Conservation (phyloP, 805 yeast genomes). For the Cyberlindnera xylosilytica region DNA sequence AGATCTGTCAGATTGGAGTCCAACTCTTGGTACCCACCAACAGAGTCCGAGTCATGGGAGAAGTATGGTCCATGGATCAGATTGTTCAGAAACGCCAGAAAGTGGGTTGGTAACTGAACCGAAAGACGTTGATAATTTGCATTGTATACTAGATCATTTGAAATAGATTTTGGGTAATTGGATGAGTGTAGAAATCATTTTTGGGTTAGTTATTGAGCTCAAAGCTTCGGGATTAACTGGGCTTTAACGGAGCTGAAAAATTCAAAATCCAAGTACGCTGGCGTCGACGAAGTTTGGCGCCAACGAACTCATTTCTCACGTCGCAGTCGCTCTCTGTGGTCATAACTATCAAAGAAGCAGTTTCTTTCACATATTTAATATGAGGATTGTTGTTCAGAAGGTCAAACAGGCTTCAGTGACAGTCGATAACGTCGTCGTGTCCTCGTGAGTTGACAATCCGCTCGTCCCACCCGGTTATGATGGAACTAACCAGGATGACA, state of each 20-base stretch:
- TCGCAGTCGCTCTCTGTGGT: background rate
- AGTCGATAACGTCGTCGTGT: conserved; percentile 67
- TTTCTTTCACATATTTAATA: conserved; percentile 26
- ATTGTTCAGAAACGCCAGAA: conserved; percentile 87
- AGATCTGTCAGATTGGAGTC: conserved; percentile 85
- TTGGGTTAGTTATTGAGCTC: too few relatives aligned
- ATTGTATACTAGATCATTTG: background rate
- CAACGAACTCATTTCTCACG: background rate
- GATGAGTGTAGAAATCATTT: background rate
- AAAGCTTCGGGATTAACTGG: too few relatives aligned
- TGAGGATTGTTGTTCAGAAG: conserved; percentile 90
- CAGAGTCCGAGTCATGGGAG: conserved; percentile 59
- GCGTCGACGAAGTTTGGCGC: too few relatives aligned
- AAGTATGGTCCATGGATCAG: conserved; percentile 95
- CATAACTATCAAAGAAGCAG: background rate
- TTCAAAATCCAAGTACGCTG: too few relatives aligned
- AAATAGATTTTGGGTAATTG: background rate
- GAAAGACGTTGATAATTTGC: background rate
- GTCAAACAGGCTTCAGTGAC: conserved; percentile 88
- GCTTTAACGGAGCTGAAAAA: too few relatives aligned
- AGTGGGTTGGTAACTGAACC: conserved; percentile 65
- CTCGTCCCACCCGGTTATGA: background rate
- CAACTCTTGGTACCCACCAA: conserved; percentile 86
- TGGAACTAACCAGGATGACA: background rate
- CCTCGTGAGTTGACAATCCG: conserved; percentile 41